phyloP scores from a whole-genome alignment of 1,284 basidiomycete genomes.

The Fomitopsis pinicola region DNA sequence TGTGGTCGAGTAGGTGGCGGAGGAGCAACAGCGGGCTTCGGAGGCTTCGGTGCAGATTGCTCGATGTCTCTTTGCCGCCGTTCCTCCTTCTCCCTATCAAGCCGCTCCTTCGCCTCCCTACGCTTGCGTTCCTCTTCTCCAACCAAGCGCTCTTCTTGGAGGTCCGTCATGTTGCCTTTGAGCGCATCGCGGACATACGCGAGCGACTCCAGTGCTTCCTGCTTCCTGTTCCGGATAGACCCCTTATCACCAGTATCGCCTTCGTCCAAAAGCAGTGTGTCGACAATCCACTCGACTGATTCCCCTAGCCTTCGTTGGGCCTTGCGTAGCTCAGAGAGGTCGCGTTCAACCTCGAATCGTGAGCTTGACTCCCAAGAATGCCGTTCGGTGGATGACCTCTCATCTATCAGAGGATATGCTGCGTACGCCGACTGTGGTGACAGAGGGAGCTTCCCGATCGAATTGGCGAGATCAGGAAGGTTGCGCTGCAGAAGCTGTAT shows the following conservation, averaged over 20 bases:
- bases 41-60: conserved; percentile 18
- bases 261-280: conserved; percentile 58
- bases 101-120: conserved; percentile 27
- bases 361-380: conserved; percentile 63
- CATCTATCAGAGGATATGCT: conserved; percentile 62
- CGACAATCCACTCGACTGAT: conserved; percentile 67
- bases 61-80: conserved; percentile 13
- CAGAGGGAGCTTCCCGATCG: conserved; percentile 50
- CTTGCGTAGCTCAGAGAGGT: conserved; percentile 45
- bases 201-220: conserved; percentile 68
- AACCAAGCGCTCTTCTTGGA: conserved; percentile 63
- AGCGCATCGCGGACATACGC: conserved; percentile 74
- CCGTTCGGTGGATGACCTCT: conserved; percentile 49
- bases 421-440: conserved; percentile 38
- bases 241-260: conserved; percentile 38
- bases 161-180: conserved; percentile 41
- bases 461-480: conserved; percentile 74
- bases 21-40: conserved; percentile 24
- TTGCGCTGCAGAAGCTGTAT: conserved; percentile 53
- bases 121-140: conserved; percentile 44
- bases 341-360: conserved; percentile 63
- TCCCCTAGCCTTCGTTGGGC: conserved; percentile 62
- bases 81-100: conserved; percentile 15
- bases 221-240: conserved; percentile 39
- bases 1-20: conserved; percentile 19